Base-by-base conservation (phyloP, 805 yeast species). In the Monosporozyma aerobia region DNA sequence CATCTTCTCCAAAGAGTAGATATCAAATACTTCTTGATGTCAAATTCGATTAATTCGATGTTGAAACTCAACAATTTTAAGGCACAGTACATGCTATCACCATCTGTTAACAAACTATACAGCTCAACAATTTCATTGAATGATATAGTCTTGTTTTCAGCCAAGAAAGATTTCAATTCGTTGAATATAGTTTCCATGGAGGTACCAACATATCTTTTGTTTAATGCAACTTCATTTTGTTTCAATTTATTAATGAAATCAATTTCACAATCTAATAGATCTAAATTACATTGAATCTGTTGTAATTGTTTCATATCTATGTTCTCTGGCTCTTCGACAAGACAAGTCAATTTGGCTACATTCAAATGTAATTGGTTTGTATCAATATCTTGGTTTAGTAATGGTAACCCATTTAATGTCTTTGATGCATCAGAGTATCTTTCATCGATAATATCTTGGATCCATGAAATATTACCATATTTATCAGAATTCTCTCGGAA, bases 391-490 rank as follows among this genome's bases (percentile, higher is more conserved):
- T 78, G 80, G 16, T 75, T 76, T 2, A 63, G 55, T 3, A 73
- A 64, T 4, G 75, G 70, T 29, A 79, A 75, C 1, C 68, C 62
- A 3, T 72, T 59, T 32, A 89, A 69, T 1, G 74, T 71, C 13
- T 64, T 59, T 1, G 83, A 70, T 0, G 90, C 92, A 1, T 67
- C 61, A 4, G 50, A 57, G 62, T 75, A 85, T 9, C 80, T 72
- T 3, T 72, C 73, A 55, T 74, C 79, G 33, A 79, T 64, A 13
- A 88, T 65, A 53, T 83, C 77, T 52, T 79, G 76, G 22, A 89
- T 82, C 96, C 96, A 90, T 2, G 87, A 76, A 49, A 87, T 76
- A 43, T 75, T 69, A 4, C 80, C 74, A 39, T 79, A 77, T 52
- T 73, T 72, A 2, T 68, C 60, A 29, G 70, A 63, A 50, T 70